phyloP scores from a whole-genome alignment of 176 grass and related monocot genomes.

The Aegilops bicornis region DNA sequence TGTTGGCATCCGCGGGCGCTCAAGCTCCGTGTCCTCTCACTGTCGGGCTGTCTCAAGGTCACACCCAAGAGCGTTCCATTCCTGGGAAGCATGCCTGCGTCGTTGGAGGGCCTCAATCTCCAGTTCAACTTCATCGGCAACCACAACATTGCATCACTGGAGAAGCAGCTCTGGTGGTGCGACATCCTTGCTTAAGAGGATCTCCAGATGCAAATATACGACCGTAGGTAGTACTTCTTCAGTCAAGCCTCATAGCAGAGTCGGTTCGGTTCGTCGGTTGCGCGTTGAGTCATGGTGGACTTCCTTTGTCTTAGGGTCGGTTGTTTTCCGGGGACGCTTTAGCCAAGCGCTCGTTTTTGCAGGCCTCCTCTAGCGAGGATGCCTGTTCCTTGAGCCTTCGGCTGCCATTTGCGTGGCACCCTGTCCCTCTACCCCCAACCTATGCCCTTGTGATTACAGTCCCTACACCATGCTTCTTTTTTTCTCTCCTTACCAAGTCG shows the following conservation, averaged over 20 bases:
- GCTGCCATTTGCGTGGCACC: slow-evolving; percentile 34
- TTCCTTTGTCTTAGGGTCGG: slow-evolving; percentile 52
- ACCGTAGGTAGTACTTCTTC: slow-evolving; percentile 34
- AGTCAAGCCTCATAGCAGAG: slow-evolving; percentile 32
- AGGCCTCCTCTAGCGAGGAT: slow-evolving; percentile 26
- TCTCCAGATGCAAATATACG: slow-evolving; percentile 55
- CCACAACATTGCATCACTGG: slow-evolving; percentile 63
- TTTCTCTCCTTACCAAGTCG: slow-evolving; percentile 34
- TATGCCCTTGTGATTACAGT: slow-evolving; percentile 48
- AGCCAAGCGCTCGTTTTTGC: slow-evolving; percentile 63
- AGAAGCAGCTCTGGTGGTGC: slow-evolving; percentile 83
- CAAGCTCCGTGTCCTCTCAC: slow-evolving; percentile 68
- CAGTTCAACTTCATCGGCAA: slow-evolving; percentile 74
- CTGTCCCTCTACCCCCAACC: slow-evolving; percentile 54
- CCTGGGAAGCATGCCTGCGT: slow-evolving; percentile 71
- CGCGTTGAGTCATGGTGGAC: slow-evolving; percentile 41
- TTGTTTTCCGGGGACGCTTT: slow-evolving; percentile 54
- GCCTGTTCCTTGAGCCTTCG: slow-evolving; percentile 63
- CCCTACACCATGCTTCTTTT: slow-evolving; percentile 47
- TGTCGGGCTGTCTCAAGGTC: slow-evolving; percentile 74
- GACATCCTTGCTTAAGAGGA: slow-evolving; percentile 82
- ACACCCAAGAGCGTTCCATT: slow-evolving; percentile 79
- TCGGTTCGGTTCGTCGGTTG: slow-evolving; percentile 47
- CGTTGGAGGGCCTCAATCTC: slow-evolving; percentile 77
- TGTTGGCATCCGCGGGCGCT: slow-evolving; percentile 68